phyloP scores from a whole-genome alignment of 2,329 filamentous ascomycete genomes.

The Penicillium thymicola region DNA sequence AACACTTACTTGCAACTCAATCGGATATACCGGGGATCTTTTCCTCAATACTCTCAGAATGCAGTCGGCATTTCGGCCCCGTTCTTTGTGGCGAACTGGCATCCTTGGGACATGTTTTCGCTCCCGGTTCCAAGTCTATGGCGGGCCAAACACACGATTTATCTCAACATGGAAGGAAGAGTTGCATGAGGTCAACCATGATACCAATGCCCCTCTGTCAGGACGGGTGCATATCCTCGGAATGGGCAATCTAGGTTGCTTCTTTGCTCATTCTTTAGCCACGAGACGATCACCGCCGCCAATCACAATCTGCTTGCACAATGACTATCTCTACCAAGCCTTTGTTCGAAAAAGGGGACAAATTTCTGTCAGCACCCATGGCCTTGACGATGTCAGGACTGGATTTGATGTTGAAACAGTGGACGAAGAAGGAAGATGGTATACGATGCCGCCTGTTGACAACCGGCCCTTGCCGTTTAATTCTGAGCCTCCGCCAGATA shows the following conservation, averaged over 20 bases:
- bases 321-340: constrained; percentile 36
- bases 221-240: constrained; percentile 73
- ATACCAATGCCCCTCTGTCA: constrained; percentile 21
- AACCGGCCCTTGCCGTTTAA: constrained; percentile 1
- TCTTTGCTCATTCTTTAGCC: constrained; percentile 71
- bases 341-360: constrained; percentile 33
- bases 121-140: neutral
- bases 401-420: constrained; percentile 46
- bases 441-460: constrained; percentile 27
- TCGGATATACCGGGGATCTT: constrained; percentile 11
- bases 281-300: constrained; percentile 62
- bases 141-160: constrained; percentile 11
- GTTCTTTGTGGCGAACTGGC: constrained; percentile 33
- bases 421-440: constrained; percentile 32
- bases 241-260: constrained; percentile 73
- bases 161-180: constrained; percentile 31
- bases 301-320: constrained; percentile 76
- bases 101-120: constrained; percentile 18
- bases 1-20: neutral
- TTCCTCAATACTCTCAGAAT: constrained; percentile 30
- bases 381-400: constrained; percentile 41
- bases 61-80: constrained; percentile 34
- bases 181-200: constrained; percentile 19
- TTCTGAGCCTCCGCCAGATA: constrained; percentile 21
- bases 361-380: constrained; percentile 38